phyloP scores from a whole-genome alignment of 192 early-diverging fungal genomes.

The Pilobolus umbonatus region DNA sequence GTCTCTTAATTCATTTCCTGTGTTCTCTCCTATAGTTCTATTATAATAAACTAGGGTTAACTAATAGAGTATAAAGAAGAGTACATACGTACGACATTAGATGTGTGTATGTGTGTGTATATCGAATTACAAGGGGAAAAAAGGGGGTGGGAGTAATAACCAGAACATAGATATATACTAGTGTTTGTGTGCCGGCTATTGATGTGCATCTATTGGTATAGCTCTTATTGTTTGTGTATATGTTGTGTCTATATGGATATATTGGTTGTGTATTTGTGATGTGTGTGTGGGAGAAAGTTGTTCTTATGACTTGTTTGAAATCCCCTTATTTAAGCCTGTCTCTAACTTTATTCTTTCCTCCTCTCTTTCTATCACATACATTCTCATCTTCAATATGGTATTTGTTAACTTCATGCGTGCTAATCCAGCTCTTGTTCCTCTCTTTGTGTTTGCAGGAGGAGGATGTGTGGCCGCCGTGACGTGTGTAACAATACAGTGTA shows the following conservation, averaged over 20 bases:
- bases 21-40: too few species aligned
- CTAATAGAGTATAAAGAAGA: too few species aligned
- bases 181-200: too few species aligned
- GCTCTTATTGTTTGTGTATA: not conserved
- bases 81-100: constrained; percentile 1
- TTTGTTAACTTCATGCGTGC: constrained; percentile 17
- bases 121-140: not conserved
- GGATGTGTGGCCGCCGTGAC: constrained; percentile 23
- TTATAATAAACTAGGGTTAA: too few species aligned
- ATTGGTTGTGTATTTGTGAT: too few species aligned
- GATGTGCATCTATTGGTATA: too few species aligned
- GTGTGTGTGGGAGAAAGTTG: not conserved
- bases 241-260: not conserved
- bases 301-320: not conserved
- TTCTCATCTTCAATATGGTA: constrained; percentile 5
- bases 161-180: not conserved
- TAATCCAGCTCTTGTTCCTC: constrained; percentile 31
- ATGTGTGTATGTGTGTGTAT: not conserved
- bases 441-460: constrained; percentile 25
- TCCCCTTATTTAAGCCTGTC: not conserved
- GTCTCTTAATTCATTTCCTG: too few species aligned
- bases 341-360: constrained; percentile 3
- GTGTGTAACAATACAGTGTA: constrained; percentile 20
- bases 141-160: not conserved
- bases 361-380: not conserved